Conservation (phyloP, 148 eudicot genomes). For the Vaccinium vitisidaea region DNA sequence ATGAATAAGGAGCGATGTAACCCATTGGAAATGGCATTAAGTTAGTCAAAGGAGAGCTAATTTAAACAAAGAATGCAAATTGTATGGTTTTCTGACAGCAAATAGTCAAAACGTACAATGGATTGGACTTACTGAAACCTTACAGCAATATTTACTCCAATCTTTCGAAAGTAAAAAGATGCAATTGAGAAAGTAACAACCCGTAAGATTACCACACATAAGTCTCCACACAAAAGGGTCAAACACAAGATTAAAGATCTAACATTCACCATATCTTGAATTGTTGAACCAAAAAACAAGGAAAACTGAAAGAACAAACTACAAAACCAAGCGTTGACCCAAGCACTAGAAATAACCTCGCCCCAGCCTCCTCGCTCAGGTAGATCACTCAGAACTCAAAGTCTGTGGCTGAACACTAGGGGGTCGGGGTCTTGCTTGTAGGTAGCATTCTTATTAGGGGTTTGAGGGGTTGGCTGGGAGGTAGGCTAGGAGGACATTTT, state of each 20-base stretch:
- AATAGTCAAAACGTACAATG: not conserved
- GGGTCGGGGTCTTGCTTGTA: too few relatives aligned
- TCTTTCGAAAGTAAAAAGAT: not conserved
- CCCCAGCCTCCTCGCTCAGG: too few relatives aligned
- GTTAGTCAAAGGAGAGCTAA: not conserved
- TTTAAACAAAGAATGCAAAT: not conserved
- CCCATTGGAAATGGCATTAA: not conserved
- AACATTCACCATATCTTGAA: not conserved
- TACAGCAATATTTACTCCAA: not conserved
- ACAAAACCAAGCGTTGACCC: not conserved
- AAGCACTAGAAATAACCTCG: not conserved
- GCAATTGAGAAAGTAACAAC: not conserved
- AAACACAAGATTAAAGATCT: not conserved
- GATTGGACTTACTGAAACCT: not conserved
- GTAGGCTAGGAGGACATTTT: too few relatives aligned
- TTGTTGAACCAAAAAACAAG: not conserved
- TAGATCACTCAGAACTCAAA: too few relatives aligned
- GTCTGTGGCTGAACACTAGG: too few relatives aligned
- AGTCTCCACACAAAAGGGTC: not conserved
- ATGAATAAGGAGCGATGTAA: not conserved
- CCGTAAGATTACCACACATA: not conserved
- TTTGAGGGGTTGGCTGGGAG: too few relatives aligned
- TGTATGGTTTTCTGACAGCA: not conserved
- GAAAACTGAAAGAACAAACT: not conserved
- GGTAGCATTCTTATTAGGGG: too few relatives aligned